These are phyloP conservation scores for Plectosphaerella cucumerina DNA, from an alignment of 2,329 filamentous ascomycete genomes.

Conservation along the genomic window DNA sequence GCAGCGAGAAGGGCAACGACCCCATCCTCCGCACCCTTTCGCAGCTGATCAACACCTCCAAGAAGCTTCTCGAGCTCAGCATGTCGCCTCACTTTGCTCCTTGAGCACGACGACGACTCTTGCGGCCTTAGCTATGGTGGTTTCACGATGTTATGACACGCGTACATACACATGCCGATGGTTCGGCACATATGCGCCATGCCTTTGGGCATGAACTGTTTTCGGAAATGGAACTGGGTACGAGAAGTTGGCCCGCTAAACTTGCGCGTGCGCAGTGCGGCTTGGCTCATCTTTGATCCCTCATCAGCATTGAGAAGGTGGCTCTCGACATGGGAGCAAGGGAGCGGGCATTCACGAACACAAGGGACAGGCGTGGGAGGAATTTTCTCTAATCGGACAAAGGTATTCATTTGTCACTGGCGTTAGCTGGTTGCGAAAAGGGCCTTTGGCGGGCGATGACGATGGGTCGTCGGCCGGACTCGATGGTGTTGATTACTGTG, in stretches of 20 bases:
- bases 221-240: too few relatives aligned
- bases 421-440: neutral
- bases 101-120: too few relatives aligned
- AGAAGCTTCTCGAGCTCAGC: neutral
- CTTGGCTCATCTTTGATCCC: too few relatives aligned
- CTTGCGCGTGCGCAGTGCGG: too few relatives aligned
- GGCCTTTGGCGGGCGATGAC: neutral
- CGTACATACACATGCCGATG: neutral
- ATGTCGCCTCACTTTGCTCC: neutral
- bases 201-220: neutral
- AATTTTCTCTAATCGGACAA: too few relatives aligned
- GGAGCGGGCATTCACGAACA: too few relatives aligned
- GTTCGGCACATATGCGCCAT: neutral
- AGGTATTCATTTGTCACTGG: too few relatives aligned
- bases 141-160: neutral
- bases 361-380: too few relatives aligned
- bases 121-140: neutral
- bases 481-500: neutral
- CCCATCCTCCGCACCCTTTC: constrained; percentile 43
- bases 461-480: neutral
- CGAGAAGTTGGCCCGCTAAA: too few relatives aligned
- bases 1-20: constrained; percentile 41
- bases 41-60: constrained; percentile 29
- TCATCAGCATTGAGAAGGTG: too few relatives aligned
- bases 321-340: too few relatives aligned